Base-by-base conservation (phyloP, 106 monocot genomes). In the Dendrobium nobile region DNA sequence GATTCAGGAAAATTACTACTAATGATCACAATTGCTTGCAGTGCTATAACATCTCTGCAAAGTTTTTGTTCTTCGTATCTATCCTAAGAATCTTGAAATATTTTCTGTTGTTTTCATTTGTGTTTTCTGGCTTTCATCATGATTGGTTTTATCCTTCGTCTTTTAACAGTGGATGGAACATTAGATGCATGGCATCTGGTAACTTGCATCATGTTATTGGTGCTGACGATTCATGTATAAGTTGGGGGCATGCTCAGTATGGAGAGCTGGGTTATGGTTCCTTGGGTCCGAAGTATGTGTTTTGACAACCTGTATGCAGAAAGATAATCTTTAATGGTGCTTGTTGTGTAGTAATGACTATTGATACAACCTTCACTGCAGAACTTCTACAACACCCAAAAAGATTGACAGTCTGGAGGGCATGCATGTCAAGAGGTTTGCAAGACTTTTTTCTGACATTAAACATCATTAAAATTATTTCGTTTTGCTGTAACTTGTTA, bases 211-310 rank as follows among this genome's bases (percentile, higher is more conserved):
- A 99, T 86, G 84, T 91, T 33, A 87, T 95, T 79, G 98, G 98
- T 79, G 98, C 98, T 73, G 98, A 99, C 84, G 88, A 95, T 67
- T 92, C 98, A 18, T 99, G 98, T 82, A 99, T 99, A 77, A 95
- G 92, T 78, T 99, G 98, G 98, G 98, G 98, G 13, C 37, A 54
- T 67, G 86, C 91, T 75, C 88, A 82, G 56, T 77, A 91, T 84
- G 95, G 98, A 78, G 98, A 95, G 82, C 95, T 99, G 84, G 98
- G 98, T 47, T 97, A 92, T 89, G 96, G 98, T 27, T 88, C 93
- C 17, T 65, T 58, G 17, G 98, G 95, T 31, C 98, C 83, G 47
- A 99, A 99, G 98, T 95, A 86, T 80, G 89, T 26, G 15, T 19
- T 55, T 27, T 54, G 40, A 8, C 16, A 27, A 5, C 47, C n/a